Conservation (phyloP, 192 early-diverging fungal species). For the Bifiguratus adelaidae region DNA sequence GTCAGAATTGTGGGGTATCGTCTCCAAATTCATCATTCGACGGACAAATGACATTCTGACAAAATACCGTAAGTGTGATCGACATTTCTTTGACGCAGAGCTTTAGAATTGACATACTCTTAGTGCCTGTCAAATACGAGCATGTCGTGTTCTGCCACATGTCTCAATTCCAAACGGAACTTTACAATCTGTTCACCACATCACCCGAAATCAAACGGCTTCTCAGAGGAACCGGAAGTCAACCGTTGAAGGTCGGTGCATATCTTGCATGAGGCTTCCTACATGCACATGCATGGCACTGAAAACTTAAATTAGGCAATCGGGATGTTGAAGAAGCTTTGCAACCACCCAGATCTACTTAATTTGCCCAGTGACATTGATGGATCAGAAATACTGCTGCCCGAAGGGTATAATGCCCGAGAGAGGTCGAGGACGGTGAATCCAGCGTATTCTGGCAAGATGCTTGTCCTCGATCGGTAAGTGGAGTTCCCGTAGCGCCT, state of each 20-base stretch:
- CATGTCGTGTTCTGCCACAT: constrained; percentile 95
- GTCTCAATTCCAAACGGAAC: constrained; percentile 56
- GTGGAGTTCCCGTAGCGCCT: background rate
- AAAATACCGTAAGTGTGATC: constrained; percentile 73
- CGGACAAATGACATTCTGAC: constrained; percentile 92
- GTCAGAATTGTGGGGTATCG: constrained; percentile 71
- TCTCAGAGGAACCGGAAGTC: constrained; percentile 60
- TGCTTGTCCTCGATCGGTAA: constrained; percentile 64
- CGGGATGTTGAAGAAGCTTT: constrained; percentile 87
- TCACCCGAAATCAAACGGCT: constrained; percentile 62
- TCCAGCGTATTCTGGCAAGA: constrained; percentile 83
- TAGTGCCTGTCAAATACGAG: constrained; percentile 95
- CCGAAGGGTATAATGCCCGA: constrained; percentile 33
- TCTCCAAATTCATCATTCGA: constrained; percentile 94
- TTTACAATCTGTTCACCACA: constrained; percentile 74
- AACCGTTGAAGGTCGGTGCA: constrained; percentile 53
- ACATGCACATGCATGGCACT: background rate
- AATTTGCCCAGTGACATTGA: constrained; percentile 48
- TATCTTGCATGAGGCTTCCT: background rate
- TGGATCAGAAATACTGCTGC: constrained; percentile 47
- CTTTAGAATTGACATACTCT: too few species aligned
- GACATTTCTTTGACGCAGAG: too few species aligned
- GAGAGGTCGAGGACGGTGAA: constrained; percentile 19
- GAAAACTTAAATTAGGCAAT: constrained; percentile 44
- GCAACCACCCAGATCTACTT: constrained; percentile 92